Base-by-base conservation (phyloP, 495 filamentous ascomycete species). In the Penicillium waksmanii region DNA sequence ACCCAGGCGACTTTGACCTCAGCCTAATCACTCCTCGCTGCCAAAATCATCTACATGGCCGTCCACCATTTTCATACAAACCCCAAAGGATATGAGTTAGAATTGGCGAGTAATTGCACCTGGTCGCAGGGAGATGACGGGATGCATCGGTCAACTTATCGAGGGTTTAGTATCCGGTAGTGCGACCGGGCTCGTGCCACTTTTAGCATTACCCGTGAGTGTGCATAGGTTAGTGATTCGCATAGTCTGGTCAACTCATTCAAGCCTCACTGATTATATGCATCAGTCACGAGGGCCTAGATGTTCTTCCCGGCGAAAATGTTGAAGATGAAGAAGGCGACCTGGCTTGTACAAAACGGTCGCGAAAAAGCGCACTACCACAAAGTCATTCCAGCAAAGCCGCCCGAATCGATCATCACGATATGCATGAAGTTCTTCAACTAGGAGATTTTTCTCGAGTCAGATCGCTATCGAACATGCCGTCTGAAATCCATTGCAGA, bases 21-120 rank as follows among this genome's bases (percentile, higher is more conserved):
- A 38, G 3, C 36, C 36, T 9, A n/a, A 38, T 4, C 1, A n/a
- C 1, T 38, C 36, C 36, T 12, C 12, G 5, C 0, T 31, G 36
- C 11, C 23, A 23, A 2, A 38, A 38, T 38, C 12, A n/a, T 13
- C 36, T 5, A 38, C 5, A 38, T 38, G 36, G 36, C 11, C 36
- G 3, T n/a, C 15, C 36, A 38, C 11, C 11, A n/a, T 13, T 38
- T 38, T 12, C 4, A 1, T 6, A 5, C 36, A 38, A 38, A 38
- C 5, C 3, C 9, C 12, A 50, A 3, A 17, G 11, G 3, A 17
- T n/a, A 63, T 59, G 61, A 12, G 34, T 19, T 60, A 59, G n/a
- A 19, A 48, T 34, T 66, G 63, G 63, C 55, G 56, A 17, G 49
- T 63, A 15, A 59, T 66, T 54, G 59, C 60, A 3, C 63, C 56